Conservation (phyloP, 305 asterid genomes). For the Fraxinus floribunda region DNA sequence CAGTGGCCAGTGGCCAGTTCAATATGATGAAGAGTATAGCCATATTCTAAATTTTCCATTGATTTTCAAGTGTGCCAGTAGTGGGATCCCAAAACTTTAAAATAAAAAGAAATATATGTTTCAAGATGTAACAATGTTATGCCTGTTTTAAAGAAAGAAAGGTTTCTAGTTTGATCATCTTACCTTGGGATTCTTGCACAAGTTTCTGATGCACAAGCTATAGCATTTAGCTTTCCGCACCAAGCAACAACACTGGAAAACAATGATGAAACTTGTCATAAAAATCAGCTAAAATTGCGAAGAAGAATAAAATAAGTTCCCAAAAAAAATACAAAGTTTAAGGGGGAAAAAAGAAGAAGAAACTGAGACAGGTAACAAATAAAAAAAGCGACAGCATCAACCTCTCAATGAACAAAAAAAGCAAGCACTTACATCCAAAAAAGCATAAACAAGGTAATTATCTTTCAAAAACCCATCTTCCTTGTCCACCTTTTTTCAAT, state of each 20-base stretch:
- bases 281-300: conserved; percentile 3
- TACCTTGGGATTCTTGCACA: conserved; percentile 99
- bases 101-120: background rate
- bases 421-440: background rate
- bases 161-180: conserved; percentile 12
- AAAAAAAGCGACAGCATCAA: background rate
- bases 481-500: background rate
- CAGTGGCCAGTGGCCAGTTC: background rate
- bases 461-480: background rate
- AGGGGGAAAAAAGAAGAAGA: background rate
- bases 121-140: background rate
- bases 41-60: background rate
- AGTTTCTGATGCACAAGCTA: conserved; percentile 98
- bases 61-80: background rate
- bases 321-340: background rate
- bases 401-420: background rate
- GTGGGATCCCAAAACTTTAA: background rate
- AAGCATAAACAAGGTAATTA: background rate
- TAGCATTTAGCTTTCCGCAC: conserved; percentile 94
- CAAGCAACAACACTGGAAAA: conserved; percentile 88
- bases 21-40: background rate
- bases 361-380: background rate
- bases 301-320: background rate
- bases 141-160: conserved; percentile 2
- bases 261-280: conserved; percentile 10